Evolutionary conservation across 106 monocot species (phyloP).

Genomic region (Xerophyta viscosa): DNA sequence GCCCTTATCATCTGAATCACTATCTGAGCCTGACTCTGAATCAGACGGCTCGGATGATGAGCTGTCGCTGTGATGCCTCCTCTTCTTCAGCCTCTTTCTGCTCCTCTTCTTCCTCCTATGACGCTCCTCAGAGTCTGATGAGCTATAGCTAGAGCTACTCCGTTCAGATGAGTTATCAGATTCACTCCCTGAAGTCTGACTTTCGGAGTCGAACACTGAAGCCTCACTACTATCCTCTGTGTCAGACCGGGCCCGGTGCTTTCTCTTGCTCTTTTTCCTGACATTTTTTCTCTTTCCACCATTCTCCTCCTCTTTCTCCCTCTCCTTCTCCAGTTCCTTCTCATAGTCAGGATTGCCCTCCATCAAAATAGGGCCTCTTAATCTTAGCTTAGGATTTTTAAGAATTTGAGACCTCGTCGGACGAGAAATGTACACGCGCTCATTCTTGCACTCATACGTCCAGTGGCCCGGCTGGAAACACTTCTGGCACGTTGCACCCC

Average conservation of each 20-base stretch:
- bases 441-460: slow-evolving; percentile 99
- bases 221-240: too few relatives aligned
- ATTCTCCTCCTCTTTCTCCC: too few relatives aligned
- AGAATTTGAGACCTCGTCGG: slow-evolving; percentile 85
- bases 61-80: slow-evolving; percentile 19
- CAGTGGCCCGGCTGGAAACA: too few relatives aligned
- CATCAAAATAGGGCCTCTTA: slow-evolving; percentile 35
- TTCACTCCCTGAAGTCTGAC: slow-evolving; percentile 48
- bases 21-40: slow-evolving; percentile 52
- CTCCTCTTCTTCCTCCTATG: slow-evolving; percentile 28
- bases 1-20: slow-evolving; percentile 49
- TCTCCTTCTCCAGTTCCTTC: slow-evolving; percentile 9
- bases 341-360: slow-evolving; percentile 57
- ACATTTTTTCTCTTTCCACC: too few relatives aligned
- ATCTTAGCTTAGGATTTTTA: slow-evolving; percentile 74
- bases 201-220: too few relatives aligned
- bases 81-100: slow-evolving; percentile 57
- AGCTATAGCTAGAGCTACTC: slow-evolving; percentile 60
- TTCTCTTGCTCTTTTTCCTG: too few relatives aligned
- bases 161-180: slow-evolving; percentile 45
- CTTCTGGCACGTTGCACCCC: too few relatives aligned
- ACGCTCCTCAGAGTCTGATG: slow-evolving; percentile 67
- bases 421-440: slow-evolving; percentile 77
- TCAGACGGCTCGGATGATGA: slow-evolving; percentile 51
- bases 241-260: too few relatives aligned